Conservation (phyloP, 768 basidiomycete species). For the Leccinum boreale region DNA sequence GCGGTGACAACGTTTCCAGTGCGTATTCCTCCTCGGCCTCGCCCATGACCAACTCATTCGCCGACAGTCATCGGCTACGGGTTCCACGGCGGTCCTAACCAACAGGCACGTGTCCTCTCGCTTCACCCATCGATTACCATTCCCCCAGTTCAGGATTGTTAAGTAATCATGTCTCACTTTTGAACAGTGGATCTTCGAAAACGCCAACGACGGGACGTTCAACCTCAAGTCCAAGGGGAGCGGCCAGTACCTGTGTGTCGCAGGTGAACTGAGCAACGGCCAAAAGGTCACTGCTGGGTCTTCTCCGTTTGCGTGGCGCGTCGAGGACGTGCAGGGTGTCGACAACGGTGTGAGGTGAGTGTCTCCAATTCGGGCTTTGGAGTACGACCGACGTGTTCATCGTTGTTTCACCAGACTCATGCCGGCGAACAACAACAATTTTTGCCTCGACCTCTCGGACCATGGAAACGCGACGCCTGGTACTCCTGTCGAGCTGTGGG, state of each 20-base stretch:
- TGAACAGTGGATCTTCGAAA: slow-evolving; percentile 46
- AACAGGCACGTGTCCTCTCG: slow-evolving; percentile 36
- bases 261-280: slow-evolving; percentile 34
- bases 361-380: background rate
- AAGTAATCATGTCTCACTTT: background rate
- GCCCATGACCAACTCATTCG: background rate
- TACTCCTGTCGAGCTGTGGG: slow-evolving; percentile 47
- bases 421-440: slow-evolving; percentile 37
- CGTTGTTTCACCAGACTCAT: slow-evolving; percentile 36
- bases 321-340: slow-evolving; percentile 43
- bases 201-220: slow-evolving; percentile 28
- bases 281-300: slow-evolving; percentile 36
- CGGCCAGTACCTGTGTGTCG: slow-evolving; percentile 40
- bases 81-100: slow-evolving; percentile 43
- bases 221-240: slow-evolving; percentile 41
- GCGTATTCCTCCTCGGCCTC: slow-evolving; percentile 11
- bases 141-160: background rate
- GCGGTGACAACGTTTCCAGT: slow-evolving; percentile 46
- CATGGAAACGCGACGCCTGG: slow-evolving; percentile 45
- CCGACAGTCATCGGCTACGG: slow-evolving; percentile 48
- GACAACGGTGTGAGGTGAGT: slow-evolving; percentile 41
- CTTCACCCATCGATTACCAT: background rate
- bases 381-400: background rate
- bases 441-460: slow-evolving; percentile 46
- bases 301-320: slow-evolving; percentile 44